A percentile compares a stretch with the other conserved stretches of the same genome.
Evolutionary conservation across 441 rosid genomes (phyloP).

Genomic region (Theobroma grandiflorum): DNA sequence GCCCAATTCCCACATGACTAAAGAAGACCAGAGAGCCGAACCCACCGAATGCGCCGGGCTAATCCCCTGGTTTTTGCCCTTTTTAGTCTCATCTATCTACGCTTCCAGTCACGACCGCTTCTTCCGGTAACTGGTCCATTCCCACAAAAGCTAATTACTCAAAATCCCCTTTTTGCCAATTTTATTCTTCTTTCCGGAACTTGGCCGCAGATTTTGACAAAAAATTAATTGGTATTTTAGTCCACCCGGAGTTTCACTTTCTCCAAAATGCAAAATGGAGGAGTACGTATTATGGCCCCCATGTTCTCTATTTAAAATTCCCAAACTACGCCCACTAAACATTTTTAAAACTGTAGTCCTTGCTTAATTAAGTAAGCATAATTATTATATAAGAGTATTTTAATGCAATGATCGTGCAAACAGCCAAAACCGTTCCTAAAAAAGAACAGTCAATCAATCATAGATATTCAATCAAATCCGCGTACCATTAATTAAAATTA

Average conservation of each 20-base stretch:
- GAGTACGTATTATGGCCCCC: background rate
- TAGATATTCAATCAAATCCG: background rate
- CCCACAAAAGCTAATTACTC: constrained; percentile 9
- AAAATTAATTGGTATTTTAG: constrained; percentile 15
- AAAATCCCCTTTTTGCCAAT: background rate
- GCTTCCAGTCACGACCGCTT: constrained; percentile 27
- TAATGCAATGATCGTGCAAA: constrained; percentile 5
- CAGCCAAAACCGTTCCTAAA: background rate
- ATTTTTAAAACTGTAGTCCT: background rate
- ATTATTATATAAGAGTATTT: background rate
- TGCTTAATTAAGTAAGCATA: background rate
- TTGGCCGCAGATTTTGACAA: constrained; percentile 13
- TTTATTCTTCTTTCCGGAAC: background rate
- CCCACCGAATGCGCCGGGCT: constrained; percentile 28
- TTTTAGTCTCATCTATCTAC: background rate
- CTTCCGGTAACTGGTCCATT: constrained; percentile 35
- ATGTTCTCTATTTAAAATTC: background rate
- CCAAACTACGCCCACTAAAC: background rate
- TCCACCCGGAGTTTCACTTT: constrained; percentile 3
- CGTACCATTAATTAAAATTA: background rate
- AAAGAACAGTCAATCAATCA: background rate
- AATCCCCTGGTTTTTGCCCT: background rate
- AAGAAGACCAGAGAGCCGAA: constrained; percentile 9
- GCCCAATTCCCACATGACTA: constrained; percentile 23
- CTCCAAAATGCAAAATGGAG: background rate